Base-by-base conservation (phyloP, 164 flowering plant species). In the Vitis rotundifolia region DNA sequence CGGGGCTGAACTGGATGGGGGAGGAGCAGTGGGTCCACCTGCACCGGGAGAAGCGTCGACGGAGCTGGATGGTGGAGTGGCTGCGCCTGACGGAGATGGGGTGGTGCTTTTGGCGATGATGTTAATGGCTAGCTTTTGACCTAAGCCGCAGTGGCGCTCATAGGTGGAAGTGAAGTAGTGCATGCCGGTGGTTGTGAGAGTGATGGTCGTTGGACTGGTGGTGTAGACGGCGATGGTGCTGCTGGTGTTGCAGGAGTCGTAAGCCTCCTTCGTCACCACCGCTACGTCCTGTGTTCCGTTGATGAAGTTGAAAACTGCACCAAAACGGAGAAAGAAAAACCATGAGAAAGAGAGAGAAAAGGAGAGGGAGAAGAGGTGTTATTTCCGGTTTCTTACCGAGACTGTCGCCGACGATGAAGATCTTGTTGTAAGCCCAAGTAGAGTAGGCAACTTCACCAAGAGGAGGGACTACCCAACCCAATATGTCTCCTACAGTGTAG, bases 101-200 rank as follows among this genome's bases (percentile, higher is more conserved):
- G 59, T 44, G 26, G 69, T 10, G 59, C 49, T 56, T 37, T 53
- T 28, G 12, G 54, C 74, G 53, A 73, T 73, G 66, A 81, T 84
- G 44, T 73, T 81, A 48, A 83, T 73, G 52, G 81, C 78, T 9
- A 83, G 76, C 68, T 75, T 71, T 44, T 81, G 81, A 8, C 84
- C 84, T 0, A 48, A 2, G 13, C 49, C 11, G 49, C 87, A 82
- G 74, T 80, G 82, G 31, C 14, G 22, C 2, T 65, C 59, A 49
- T 64, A 61, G 14, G 81, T 74, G 74, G 79, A 76, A 1, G 70
- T 68, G 77, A 56, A 84, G 75, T 49, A 82, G 59, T 80, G 79
- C 52, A 64, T 72, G 19, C 82, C 85, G 15, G 71, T 3, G 52
- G 79, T 18, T 9, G 57, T 59, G n/a, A 84, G 80, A 7, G 74